Evolutionary conservation across 768 basidiomycete species (phyloP), one percentile per base, ranked within the genome.

Genomic region (Nevesoporus exiguus): DNA sequence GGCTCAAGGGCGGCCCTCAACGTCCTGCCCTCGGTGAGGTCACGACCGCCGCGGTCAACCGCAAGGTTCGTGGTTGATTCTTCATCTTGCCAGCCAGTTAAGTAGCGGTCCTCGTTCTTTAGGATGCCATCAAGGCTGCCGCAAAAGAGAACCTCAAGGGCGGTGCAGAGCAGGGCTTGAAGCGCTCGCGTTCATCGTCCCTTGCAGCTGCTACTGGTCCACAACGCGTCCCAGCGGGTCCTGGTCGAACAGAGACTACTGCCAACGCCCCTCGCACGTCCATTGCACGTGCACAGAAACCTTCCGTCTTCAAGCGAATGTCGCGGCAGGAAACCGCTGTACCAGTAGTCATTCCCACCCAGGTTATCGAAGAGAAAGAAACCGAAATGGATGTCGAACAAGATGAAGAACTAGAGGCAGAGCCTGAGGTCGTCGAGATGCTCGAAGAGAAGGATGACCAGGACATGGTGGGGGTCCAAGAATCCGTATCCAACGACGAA

Each of bases 21-120:
- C 81, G 93, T 60, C 78, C 86, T 30, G 90, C 85, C 37, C 78
- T 95, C 47, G 82, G 84, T 54, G 92, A 93, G 73, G 91, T 94
- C 58, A 88, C 88, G 42, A 85, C 81, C 47, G 81, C 81, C 56
- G 84, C 86, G 52, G 81, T 90, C 48, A 90, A 90, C 70, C 82
- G 84, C 68, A 90, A 87, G 76, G 88, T 87, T 65, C 59, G 80
- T 67, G 17, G 51, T 45, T 46, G 31, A 17, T 34, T 3, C 13
- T 48, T 33, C n/a, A 30, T 48, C 47, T n/a, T 27, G 25, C 36
- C 55, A n/a, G n/a, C n/a, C n/a, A n/a, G n/a, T n/a, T n/a, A n/a
- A n/a, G n/a, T n/a, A n/a, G n/a, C n/a, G n/a, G n/a, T 36, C 21
- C 29, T 30, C 50, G 50, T 62, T 56, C 67, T 49, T 39, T 49